These are phyloP conservation scores for Wickerhamomyces chambardii DNA, from an alignment of 805 yeast species.

Conservation along the genomic window DNA sequence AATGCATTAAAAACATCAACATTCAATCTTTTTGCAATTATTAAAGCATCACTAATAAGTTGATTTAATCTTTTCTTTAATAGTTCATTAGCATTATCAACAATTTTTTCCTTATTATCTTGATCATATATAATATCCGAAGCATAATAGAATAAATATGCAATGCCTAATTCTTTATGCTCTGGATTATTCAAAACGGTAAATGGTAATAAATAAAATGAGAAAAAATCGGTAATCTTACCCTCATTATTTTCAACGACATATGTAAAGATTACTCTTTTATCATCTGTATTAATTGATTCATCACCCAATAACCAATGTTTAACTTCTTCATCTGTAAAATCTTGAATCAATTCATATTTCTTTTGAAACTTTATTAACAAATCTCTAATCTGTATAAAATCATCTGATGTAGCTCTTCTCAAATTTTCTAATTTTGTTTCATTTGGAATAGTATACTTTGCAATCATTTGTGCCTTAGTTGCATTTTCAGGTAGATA, in stretches of 20 bases:
- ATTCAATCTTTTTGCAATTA: slow-evolving; percentile 54
- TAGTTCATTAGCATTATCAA: slow-evolving; percentile 28
- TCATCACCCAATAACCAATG: slow-evolving; percentile 74
- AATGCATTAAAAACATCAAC: slow-evolving; percentile 94
- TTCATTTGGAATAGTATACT: slow-evolving; percentile 47
- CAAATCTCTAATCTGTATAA: slow-evolving; percentile 52
- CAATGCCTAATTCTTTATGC: slow-evolving; percentile 69
- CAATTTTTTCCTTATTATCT: slow-evolving; percentile 26
- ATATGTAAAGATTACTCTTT: slow-evolving; percentile 59
- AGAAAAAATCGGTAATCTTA: slow-evolving; percentile 77
- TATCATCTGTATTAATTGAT: slow-evolving; percentile 21
- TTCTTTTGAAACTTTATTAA: slow-evolving; percentile 54
- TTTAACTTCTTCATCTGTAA: slow-evolving; percentile 56
- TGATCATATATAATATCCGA: slow-evolving; percentile 48
- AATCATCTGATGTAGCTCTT: slow-evolving; percentile 45
- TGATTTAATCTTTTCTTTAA: slow-evolving; percentile 51
- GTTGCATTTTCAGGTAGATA: slow-evolving; percentile 68
- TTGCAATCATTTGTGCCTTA: slow-evolving; percentile 60
- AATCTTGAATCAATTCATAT: slow-evolving; percentile 66
- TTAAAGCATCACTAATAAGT: slow-evolving; percentile 66
- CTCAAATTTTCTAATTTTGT: slow-evolving; percentile 44
- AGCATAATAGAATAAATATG: slow-evolving; percentile 87
- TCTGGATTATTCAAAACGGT: slow-evolving; percentile 60
- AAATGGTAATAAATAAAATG: slow-evolving; percentile 85
- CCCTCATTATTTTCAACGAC: slow-evolving; percentile 58